Evolutionary conservation across 2,329 filamentous ascomycete species (phyloP).

Genomic region (Exophiala mesophila): DNA sequence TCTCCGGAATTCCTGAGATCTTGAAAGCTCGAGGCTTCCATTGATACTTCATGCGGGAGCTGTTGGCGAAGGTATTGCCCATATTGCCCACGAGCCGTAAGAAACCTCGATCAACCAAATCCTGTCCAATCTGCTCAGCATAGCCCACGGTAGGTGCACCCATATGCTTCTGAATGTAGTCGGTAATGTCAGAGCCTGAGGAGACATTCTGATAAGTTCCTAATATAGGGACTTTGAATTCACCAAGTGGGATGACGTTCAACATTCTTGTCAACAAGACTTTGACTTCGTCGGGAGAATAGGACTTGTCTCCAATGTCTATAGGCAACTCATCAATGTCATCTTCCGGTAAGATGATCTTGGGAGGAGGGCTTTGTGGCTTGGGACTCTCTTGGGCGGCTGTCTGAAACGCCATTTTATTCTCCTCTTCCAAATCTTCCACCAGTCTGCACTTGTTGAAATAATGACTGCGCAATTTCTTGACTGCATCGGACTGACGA

Average conservation of each 20-base stretch:
- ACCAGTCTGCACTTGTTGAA: constrained; percentile 98
- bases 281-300: constrained; percentile 81
- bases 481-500: constrained; percentile 80
- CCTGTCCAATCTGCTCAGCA: constrained; percentile 90
- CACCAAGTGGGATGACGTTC: constrained; percentile 76
- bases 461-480: constrained; percentile 91
- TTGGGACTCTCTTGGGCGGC: constrained; percentile 63
- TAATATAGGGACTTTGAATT: constrained; percentile 91
- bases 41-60: constrained; percentile 94
- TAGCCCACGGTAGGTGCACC: constrained; percentile 78
- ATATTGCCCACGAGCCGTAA: constrained; percentile 89
- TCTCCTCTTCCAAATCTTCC: constrained; percentile 96
- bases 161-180: constrained; percentile 89
- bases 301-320: constrained; percentile 86
- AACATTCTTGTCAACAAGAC: constrained; percentile 84
- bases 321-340: constrained; percentile 68
- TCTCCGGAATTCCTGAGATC: constrained; percentile 79
- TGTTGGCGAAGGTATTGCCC: constrained; percentile 93
- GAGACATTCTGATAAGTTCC: constrained; percentile 94
- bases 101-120: constrained; percentile 80
- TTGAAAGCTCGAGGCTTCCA: constrained; percentile 93
- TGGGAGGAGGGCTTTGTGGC: constrained; percentile 51
- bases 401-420: constrained; percentile 94
- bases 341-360: constrained; percentile 79
- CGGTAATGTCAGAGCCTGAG: constrained; percentile 85